Base-by-base conservation (phyloP, 1,284 basidiomycete species). In the Puccinia brachypodii region DNA sequence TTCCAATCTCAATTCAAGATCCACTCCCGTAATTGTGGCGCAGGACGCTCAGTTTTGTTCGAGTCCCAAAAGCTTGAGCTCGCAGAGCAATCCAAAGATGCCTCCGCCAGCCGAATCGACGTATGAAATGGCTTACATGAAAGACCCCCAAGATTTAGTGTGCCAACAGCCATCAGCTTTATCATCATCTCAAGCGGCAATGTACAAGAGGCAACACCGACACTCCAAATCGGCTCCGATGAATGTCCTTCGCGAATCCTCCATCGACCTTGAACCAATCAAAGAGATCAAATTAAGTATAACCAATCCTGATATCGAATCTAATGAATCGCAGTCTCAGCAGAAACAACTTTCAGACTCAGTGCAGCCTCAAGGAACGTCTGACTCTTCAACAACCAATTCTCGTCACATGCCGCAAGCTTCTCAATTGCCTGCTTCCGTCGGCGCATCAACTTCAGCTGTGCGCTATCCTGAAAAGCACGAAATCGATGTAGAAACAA, bases 271-370 rank as follows among this genome's bases (percentile, higher is more conserved):
- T n/a, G 62, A 64, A 64, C 62, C 62, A 22, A 38, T 64, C 3
- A 42, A n/a, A 31, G 31, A 71, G 28, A 28, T 71, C 40, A 71
- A 71, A 40, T 42, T 71, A 50, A 71, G 68, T 47, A 22, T 71
- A 1, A 71, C 68, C 25, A 71, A 71, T 47, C 68, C 68, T 22
- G 68, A 71, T 71, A 3, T 71, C n/a, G 68, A 71, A 47, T 50
- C 14, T 22, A 71, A 25, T 3, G 11, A 71, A 71, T 19, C 68
- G n/a, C n/a, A 71, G 13, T 13, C 44, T 28, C 42, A 47, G 42
- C 11, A 14, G 31, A 64, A 47, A 44, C 47, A n/a, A n/a, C 13
- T 31, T 40, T 31, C 36, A 4, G 62, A 22, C 31, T 19, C 33
- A 14, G 16, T 25, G 40, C 13, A 7, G 19, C 14, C 36, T 69